Conservation (phyloP, 176 grass and related monocot species). For the Triticum monococcum region DNA sequence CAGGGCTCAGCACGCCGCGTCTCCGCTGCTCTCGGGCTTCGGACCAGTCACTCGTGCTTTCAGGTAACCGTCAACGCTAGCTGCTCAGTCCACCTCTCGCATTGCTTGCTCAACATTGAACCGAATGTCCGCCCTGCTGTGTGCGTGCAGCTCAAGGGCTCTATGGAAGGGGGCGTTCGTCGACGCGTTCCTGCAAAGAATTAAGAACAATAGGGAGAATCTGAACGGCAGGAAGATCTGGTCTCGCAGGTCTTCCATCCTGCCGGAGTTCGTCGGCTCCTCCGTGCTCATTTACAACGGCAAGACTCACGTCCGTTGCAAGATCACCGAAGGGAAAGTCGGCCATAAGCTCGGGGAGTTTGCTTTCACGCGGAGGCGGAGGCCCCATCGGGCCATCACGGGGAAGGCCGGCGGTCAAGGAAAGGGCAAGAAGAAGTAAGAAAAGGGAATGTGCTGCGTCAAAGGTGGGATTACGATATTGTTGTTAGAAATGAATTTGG, state of each 20-base stretch:
- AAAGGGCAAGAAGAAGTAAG: not conserved
- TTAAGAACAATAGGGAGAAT: not conserved
- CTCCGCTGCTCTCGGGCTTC: constrained; percentile 43
- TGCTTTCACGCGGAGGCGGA: not conserved
- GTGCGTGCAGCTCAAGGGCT: constrained; percentile 60
- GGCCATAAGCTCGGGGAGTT: too few species aligned
- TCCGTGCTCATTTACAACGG: not conserved
- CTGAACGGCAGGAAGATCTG: not conserved
- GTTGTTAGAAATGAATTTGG: too few species aligned
- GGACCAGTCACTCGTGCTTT: constrained; percentile 63
- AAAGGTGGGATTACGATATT: not conserved
- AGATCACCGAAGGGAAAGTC: too few species aligned
- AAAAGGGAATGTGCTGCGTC: not conserved
- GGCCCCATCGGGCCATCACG: not conserved
- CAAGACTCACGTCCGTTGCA: not conserved
- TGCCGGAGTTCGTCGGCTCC: not conserved
- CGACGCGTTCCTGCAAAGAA: not conserved
- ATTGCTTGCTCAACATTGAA: not conserved
- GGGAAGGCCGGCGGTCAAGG: not conserved
- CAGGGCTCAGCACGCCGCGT: constrained; percentile 1
- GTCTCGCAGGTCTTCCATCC: not conserved
- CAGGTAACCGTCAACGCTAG: constrained; percentile 38
- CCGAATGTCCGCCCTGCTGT: not conserved
- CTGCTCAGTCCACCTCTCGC: not conserved
- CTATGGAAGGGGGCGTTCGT: not conserved